A percentile compares a stretch with the other conserved stretches of the same genome.
phyloP scores from a whole-genome alignment of 768 basidiomycete genomes.

The Tylopilus rubrobrunneus region DNA sequence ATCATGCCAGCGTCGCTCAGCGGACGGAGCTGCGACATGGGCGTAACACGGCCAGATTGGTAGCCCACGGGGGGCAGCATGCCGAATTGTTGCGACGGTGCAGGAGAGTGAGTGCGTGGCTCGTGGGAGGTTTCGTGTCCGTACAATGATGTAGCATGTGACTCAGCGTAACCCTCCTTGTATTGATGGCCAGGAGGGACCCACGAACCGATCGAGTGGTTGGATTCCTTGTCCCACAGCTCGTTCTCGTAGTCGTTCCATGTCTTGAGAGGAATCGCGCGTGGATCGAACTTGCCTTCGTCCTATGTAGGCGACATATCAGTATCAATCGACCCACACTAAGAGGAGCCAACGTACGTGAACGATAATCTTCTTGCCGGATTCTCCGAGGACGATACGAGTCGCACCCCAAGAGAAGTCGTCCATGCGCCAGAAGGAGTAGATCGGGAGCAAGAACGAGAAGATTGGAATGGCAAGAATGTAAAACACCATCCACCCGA shows the following conservation, averaged over 20 bases:
- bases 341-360: slow-evolving; percentile 56
- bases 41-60: slow-evolving; percentile 76
- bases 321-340: slow-evolving; percentile 4
- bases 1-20: slow-evolving; percentile 35
- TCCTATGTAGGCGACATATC: slow-evolving; percentile 49
- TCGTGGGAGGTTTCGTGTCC: slow-evolving; percentile 89
- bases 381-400: slow-evolving; percentile 88
- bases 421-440: slow-evolving; percentile 98
- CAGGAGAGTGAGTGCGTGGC: slow-evolving; percentile 67
- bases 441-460: slow-evolving; percentile 89
- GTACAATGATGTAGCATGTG: slow-evolving; percentile 75
- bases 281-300: slow-evolving; percentile 95
- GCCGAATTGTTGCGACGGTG: slow-evolving; percentile 60
- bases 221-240: slow-evolving; percentile 96
- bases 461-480: slow-evolving; percentile 91
- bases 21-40: slow-evolving; percentile 43
- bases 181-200: slow-evolving; percentile 70
- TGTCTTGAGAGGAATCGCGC: slow-evolving; percentile 89
- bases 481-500: slow-evolving; percentile 97
- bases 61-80: slow-evolving; percentile 60
- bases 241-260: slow-evolving; percentile 98
- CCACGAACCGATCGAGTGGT: slow-evolving; percentile 94
- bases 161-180: slow-evolving; percentile 74
- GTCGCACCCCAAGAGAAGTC: slow-evolving; percentile 97
- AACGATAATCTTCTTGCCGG: slow-evolving; percentile 92